Evolutionary conservation across 805 yeast species (phyloP), one percentile per base, ranked within the genome.

Genomic region (Candida sanyiensis): DNA sequence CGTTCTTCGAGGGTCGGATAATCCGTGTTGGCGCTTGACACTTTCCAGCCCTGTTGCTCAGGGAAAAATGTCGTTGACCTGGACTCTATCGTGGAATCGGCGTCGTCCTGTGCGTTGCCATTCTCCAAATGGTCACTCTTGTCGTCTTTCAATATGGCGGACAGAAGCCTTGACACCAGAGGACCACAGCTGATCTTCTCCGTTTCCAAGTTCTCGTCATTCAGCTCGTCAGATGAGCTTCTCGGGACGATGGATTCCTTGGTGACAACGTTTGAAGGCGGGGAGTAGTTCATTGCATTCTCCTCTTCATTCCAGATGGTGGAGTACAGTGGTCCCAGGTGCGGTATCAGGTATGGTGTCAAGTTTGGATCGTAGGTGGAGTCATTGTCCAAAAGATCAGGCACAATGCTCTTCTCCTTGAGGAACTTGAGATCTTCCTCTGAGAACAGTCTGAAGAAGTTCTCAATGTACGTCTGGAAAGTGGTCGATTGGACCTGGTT

Each of bases 401-500:
- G 81, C 6, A 80, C 51, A 25, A 81, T 73, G 43, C 70, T 64
- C 49, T 77, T 75, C 43, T 75, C 79, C 46, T 75, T 76, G 39
- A 90, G 62, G 49, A 88, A 77, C 39, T 79, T 77, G 30, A 87
- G 53, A 56, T 93, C 98, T 24, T 90, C 96, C 44, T 83, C 95
- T 13, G 70, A 65, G 50, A 75, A 85, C 3, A 75, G 73, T 45
- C 95, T 70, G 63, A 82, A 89, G 57, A 75, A 90, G 22, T 89
- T 84, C 57, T 93, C 98, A 26, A 88, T 72, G 49, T 82, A 86
- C 2, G 89, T 64, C 48, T 85, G 83, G 57, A 85, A 93, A 0
- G 98, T 89, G 10, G 84, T 70, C 57, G 84, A 88, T 54, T 88
- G 96, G 13, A 90, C 93, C 63, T 93, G 98, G 59, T 87, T 90